Evolutionary conservation across 768 basidiomycete genomes (phyloP).

Genomic region (Amanita phalloides): DNA sequence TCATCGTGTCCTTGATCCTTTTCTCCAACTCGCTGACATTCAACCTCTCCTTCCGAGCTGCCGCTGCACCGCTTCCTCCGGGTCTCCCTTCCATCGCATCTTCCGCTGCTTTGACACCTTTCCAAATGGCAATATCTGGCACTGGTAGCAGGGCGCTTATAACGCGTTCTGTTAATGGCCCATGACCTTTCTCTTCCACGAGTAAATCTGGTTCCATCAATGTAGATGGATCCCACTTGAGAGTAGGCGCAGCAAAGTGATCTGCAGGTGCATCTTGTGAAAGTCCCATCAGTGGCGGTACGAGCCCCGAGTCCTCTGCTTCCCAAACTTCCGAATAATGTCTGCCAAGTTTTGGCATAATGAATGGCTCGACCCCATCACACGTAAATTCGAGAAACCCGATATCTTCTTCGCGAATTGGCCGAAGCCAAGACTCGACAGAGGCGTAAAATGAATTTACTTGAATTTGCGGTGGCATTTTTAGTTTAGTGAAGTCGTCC

Average conservation of each 20-base stretch:
- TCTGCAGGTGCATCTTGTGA: slow-evolving; percentile 25
- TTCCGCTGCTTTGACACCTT: slow-evolving; percentile 74
- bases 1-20: slow-evolving; percentile 64
- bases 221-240: slow-evolving; percentile 79
- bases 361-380: slow-evolving; percentile 83
- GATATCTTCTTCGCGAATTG: slow-evolving; percentile 89
- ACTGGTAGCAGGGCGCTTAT: slow-evolving; percentile 66
- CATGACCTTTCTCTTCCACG: slow-evolving; percentile 73
- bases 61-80: slow-evolving; percentile 70
- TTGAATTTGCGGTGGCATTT: slow-evolving; percentile 60
- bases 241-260: slow-evolving; percentile 37
- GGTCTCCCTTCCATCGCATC: slow-evolving; percentile 80
- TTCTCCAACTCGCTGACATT: slow-evolving; percentile 75
- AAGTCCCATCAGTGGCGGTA: slow-evolving; percentile 19
- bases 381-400: slow-evolving; percentile 86
- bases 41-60: slow-evolving; percentile 61
- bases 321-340: slow-evolving; percentile 94
- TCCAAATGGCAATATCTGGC: slow-evolving; percentile 54
- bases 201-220: slow-evolving; percentile 60
- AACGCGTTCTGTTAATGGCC: slow-evolving; percentile 79
- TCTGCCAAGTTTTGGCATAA: slow-evolving; percentile 76
- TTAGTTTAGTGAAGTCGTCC: slow-evolving; percentile 84
- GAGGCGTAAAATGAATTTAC: slow-evolving; percentile 78
- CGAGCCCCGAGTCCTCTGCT: slow-evolving; percentile 65
- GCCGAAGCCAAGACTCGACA: slow-evolving; percentile 84